Conservation (phyloP, 1,284 basidiomycete species). For the Amylostereum areolatum region DNA sequence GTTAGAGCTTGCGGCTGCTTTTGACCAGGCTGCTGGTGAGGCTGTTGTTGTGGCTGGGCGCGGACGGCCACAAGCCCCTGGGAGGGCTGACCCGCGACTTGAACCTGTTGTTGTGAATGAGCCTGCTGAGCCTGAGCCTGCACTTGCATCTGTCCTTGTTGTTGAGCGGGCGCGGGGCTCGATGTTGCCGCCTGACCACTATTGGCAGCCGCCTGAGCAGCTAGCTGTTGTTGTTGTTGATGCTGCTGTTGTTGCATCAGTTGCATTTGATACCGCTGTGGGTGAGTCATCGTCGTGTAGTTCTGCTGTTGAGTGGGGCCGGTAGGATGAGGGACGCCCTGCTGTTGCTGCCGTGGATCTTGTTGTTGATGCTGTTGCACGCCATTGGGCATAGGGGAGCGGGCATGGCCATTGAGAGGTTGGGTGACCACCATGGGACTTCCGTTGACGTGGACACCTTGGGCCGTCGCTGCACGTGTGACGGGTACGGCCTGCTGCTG, state of each 20-base stretch:
- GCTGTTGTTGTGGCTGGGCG: too few species aligned
- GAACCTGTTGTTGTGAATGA: slow-evolving; percentile 2
- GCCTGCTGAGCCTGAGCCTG: slow-evolving; percentile 8
- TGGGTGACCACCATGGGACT: background rate
- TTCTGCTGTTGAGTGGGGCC: background rate
- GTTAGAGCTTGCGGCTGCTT: slow-evolving; percentile 9
- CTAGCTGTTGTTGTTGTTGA: slow-evolving; percentile 6
- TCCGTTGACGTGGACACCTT: slow-evolving; percentile 3
- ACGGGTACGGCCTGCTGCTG: slow-evolving; percentile 6
- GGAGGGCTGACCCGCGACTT: too few species aligned
- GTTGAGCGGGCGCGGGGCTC: background rate
- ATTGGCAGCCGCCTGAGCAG: slow-evolving; percentile 10
- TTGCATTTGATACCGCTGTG: slow-evolving; percentile 12
- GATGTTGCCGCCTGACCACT: slow-evolving; percentile 10
- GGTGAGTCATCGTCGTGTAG: background rate
- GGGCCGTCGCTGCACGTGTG: slow-evolving; percentile 4
- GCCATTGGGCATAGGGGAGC: background rate
- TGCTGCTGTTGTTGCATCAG: slow-evolving; percentile 5
- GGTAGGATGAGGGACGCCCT: background rate
- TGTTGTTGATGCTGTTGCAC: background rate
- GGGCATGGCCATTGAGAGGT: background rate
- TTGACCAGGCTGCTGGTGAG: slow-evolving; percentile 10
- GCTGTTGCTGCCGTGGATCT: background rate
- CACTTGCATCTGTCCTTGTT: slow-evolving; percentile 12
- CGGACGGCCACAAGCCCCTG: too few species aligned